Evolutionary conservation across 108 stramenopile genomes (phyloP).

Genomic region (Asterionellopsis glacialis): DNA sequence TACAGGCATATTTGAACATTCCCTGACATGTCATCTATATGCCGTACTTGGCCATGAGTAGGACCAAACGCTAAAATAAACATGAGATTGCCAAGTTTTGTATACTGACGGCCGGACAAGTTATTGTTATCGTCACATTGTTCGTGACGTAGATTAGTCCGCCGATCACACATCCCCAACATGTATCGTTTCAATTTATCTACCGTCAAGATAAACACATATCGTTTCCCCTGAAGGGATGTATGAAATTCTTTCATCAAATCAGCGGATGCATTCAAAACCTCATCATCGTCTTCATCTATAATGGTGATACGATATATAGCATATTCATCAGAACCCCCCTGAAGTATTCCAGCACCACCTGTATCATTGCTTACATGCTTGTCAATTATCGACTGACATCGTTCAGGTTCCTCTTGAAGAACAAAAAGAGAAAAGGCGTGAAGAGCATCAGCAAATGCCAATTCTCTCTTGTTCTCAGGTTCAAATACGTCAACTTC

Average conservation of each 20-base stretch:
- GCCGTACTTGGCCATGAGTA: constrained; percentile 50
- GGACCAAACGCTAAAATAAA: constrained; percentile 55
- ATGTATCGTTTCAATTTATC: constrained; percentile 47
- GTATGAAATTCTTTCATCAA: constrained; percentile 19
- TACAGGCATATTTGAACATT: constrained; percentile 62
- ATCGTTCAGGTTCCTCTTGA: constrained; percentile 24
- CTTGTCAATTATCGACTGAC: constrained; percentile 36
- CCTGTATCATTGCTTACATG: constrained; percentile 13
- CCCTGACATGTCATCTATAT: constrained; percentile 60
- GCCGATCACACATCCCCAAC: constrained; percentile 47
- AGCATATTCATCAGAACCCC: constrained; percentile 37
- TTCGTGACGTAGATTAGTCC: constrained; percentile 12
- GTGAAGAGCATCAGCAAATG: constrained; percentile 28
- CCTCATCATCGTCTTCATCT: constrained; percentile 14
- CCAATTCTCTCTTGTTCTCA: constrained; percentile 19
- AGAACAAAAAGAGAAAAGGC: constrained; percentile 51
- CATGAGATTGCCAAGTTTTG: constrained; percentile 57
- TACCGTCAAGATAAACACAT: constrained; percentile 24
- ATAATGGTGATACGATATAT: constrained; percentile 48
- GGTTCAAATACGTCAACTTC: constrained; percentile 44
- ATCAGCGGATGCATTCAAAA: constrained; percentile 3
- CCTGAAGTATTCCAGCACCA: constrained; percentile 45
- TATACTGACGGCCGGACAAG: constrained; percentile 7
- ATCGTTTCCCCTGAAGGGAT: constrained; percentile 15
- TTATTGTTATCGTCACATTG: too few species aligned